Base-by-base conservation (phyloP, 306 rosid genomes). In the Prunus dulcis region DNA sequence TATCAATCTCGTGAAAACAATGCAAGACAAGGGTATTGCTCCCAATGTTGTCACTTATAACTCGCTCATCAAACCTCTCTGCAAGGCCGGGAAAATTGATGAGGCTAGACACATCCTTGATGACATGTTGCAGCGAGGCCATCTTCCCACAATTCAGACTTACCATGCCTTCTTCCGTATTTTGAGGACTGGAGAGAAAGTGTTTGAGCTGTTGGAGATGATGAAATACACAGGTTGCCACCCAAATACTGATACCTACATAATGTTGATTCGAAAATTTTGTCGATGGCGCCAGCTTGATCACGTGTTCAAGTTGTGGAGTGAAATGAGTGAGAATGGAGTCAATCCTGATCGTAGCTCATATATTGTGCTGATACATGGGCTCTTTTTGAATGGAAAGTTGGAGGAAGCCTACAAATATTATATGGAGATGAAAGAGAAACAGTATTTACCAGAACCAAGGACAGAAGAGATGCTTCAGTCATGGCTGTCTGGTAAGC, bases 231-330 rank as follows among this genome's bases (percentile, higher is more conserved):
- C 47, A 69, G 85, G 97, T 15, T 93, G 98, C 81, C 12, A 71
- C 23, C 94, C 94, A 62, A 86, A 71, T 62, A 78, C 47, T 55
- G 98, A 94, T 84, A 94, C 98, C 63, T 94, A 91, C 56, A 85
- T 86, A 77, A 94, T 94, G 96, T 71, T 94, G 89, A 91, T 94
- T 57, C 80, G 97, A 78, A 94, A 92, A 81, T 91, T 91, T 84
- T 88, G 94, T 80, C 77, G 97, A 22, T 90, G 98, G 96, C 84
- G 88, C 52, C 87, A 94, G 75, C 83, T 91, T 79, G 88, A 91
- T 81, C 80, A 76, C 66, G 97, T 85, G 62, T 88, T 80, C 46
- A 87, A 78, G 88, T 14, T 91, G 84, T 94, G 97, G 98, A 84
- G 65, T 72, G 82, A 83, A 70, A 94, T 94, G 96, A 87, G 56